Base-by-base conservation (phyloP, 306 rosid species). In the Trifolium pratense region DNA sequence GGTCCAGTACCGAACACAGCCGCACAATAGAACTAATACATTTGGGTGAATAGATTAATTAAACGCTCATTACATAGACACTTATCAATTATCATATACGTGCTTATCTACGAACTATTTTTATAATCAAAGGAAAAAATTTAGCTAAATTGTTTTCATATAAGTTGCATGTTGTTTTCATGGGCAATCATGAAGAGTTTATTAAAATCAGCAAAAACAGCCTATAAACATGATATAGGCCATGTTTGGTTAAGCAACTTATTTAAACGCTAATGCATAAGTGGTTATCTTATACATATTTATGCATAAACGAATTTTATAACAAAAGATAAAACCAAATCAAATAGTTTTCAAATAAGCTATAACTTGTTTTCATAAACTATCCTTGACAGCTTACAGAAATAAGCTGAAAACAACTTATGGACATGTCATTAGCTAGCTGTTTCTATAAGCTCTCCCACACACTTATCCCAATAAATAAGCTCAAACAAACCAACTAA, bases 201-300 rank as follows among this genome's bases (percentile, higher is more conserved):
- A 26, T 15, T 59, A 59, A 59, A 59, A 59, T 59, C 40, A 59
- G 18, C 40, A 59, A 59, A 59, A 31, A n/a, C 21, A 59, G 7
- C 66, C 0, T 7, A 59, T 32, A 29, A 59, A 59, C 65, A 29
- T 14, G 40, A 59, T 25, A 23, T 2, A 13, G 0, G 11, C 2
- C 62, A 15, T 23, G 36, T 1, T 56, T 56, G 3, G 34, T 11
- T 56, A 6, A 6, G 2, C 62, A 56, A 23, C 34, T 56, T 23
- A 12, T 23, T 5, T 23, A 5, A 53, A 56, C 16, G 1, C 62
- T 11, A 5, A 56, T 23, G 36, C 5, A 21, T 23, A 21, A 10
- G 32, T 6, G 8, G 1, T 56, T 56, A 56, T 4, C 13, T 18
- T 52, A 18, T 3, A 56, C 5, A 7, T 21, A 15, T 1, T 56